Evolutionary conservation across 2,329 filamentous ascomycete genomes (phyloP), one percentile per base, ranked within the genome.

Genomic region (Sarocladium strictum): DNA sequence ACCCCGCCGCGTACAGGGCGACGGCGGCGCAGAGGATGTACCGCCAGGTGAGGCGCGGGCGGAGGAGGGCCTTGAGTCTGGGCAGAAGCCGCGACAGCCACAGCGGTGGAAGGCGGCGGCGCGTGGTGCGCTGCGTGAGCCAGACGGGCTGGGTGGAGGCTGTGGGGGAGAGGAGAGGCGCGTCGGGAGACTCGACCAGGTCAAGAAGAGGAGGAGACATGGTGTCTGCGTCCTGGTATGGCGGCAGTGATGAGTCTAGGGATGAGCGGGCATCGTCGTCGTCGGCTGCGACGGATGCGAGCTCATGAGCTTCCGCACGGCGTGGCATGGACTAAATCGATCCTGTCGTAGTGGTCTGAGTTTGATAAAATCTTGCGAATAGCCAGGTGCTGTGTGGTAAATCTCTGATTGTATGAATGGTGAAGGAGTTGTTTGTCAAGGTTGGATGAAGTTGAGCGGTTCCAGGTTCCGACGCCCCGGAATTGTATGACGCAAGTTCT

Each of bases 1-100:
- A 75, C 56, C 72, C 70, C 27, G 73, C 43, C 3, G 71, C 56
- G 54, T 77, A 76, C 5, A 65, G 38, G 2, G 59, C 57, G 32
- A 67, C 56, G 2, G 65, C 38, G 0, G 62, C 58, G 19, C 61
- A 66, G 14, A 65, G 50, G 19, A 71, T 29, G 51, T 72, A 74
- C 54, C 67, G 67, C 62, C 62, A 64, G 4, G 64, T 65, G 3
- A 70, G 55, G 3, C 71, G 61, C 2, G 71, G 70, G 2, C 64
- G 66, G 4, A 71, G 24, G 4, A 58, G 29, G 17, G 17, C 23
- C 3, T 55, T 14, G 11, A 53, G 29, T 9, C 17, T 29, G 0
- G 38, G 12, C 26, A 50, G n/a, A 32, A 53, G 33, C 29, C 32
- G 23, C 26, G 21, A 21, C 26, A 49, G 17, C 53, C 53, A 54